Conservation (phyloP, 441 rosid genomes). For the Aquilaria agallochum region DNA sequence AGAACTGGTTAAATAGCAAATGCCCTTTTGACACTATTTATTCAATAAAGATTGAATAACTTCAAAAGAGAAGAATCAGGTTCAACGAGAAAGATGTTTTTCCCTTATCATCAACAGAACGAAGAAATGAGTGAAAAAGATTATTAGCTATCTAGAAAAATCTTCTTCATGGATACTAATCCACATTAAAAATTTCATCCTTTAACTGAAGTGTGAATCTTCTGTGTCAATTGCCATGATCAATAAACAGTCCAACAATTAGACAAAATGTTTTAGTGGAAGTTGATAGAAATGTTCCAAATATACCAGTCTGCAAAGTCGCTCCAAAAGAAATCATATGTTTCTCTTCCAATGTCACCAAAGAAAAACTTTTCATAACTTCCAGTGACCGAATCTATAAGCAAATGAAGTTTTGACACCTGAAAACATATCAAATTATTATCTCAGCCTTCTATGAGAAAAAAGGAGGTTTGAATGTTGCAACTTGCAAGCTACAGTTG, state of each 20-base stretch:
- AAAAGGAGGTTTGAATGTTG: too few species aligned
- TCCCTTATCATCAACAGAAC: too few species aligned
- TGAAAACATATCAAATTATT: conserved; percentile 21
- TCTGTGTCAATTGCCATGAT: conserved; percentile 6
- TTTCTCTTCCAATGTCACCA: conserved; percentile 94
- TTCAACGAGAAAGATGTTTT: too few species aligned
- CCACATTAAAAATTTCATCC: too few species aligned
- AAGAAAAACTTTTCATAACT: conserved; percentile 88
- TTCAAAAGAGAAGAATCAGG: too few species aligned
- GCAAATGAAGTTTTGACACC: conserved; percentile 92
- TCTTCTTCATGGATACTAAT: too few species aligned
- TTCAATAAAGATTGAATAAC: too few species aligned
- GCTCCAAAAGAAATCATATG: conserved; percentile 94
- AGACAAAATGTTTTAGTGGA: neutral
- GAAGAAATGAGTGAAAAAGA: too few species aligned
- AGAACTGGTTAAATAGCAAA: too few species aligned
- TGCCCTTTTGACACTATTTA: too few species aligned
- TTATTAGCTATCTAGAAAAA: too few species aligned
- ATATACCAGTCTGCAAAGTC: conserved; percentile 96
- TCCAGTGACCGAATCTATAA: conserved; percentile 68
- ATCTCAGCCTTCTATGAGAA: too few species aligned
- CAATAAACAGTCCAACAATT: conserved; percentile 5
- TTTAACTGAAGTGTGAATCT: neutral
- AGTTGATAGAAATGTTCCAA: conserved; percentile 9
- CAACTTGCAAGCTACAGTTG: neutral